These are phyloP conservation scores for Gyromitra esculenta DNA, from an alignment of 2,329 filamentous ascomycete genomes.

Conservation along the genomic window DNA sequence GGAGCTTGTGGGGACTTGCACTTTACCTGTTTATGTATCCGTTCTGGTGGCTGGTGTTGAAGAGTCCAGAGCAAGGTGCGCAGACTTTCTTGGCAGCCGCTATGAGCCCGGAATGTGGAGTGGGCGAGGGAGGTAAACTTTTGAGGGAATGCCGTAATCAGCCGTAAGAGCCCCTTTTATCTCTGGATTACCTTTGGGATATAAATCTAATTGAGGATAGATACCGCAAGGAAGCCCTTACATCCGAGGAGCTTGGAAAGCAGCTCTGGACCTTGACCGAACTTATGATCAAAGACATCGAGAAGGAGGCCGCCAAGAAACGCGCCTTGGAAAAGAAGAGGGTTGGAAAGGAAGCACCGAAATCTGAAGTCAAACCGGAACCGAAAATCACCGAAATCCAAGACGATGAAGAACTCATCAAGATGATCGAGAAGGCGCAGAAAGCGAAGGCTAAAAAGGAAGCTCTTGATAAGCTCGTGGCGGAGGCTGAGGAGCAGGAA, in stretches of 20 bases:
- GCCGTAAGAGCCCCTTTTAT: slow-evolving; percentile 46
- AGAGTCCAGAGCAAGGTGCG: slow-evolving; percentile 82
- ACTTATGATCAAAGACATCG: slow-evolving; percentile 79
- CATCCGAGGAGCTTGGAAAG: slow-evolving; percentile 81
- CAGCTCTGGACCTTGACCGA: slow-evolving; percentile 91
- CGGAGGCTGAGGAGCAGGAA: slow-evolving; percentile 58
- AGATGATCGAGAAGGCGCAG: slow-evolving; percentile 57
- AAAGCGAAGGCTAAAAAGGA: slow-evolving; percentile 61
- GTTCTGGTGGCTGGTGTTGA: slow-evolving; percentile 86
- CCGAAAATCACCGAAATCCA: slow-evolving; percentile 30
- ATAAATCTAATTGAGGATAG: slow-evolving; percentile 24
- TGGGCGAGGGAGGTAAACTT: slow-evolving; percentile 73
- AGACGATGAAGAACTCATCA: slow-evolving; percentile 56
- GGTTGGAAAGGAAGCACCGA: slow-evolving; percentile 58
- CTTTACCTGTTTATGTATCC: slow-evolving; percentile 81
- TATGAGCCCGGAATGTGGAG: slow-evolving; percentile 79
- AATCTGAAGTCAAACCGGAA: slow-evolving; percentile 52
- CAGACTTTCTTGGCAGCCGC: slow-evolving; percentile 86
- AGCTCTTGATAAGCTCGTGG: slow-evolving; percentile 47
- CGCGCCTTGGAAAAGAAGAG: slow-evolving; percentile 69
- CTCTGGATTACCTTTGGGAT: slow-evolving; percentile 64
- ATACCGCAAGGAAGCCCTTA: slow-evolving; percentile 68
- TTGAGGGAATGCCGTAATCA: slow-evolving; percentile 82
- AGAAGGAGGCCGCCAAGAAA: slow-evolving; percentile 78
- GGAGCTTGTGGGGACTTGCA: slow-evolving; percentile 80